Evolutionary conservation across 2,329 filamentous ascomycete species (phyloP), one percentile per base, ranked within the genome.

Genomic region (Grosmannia penicillata): DNA sequence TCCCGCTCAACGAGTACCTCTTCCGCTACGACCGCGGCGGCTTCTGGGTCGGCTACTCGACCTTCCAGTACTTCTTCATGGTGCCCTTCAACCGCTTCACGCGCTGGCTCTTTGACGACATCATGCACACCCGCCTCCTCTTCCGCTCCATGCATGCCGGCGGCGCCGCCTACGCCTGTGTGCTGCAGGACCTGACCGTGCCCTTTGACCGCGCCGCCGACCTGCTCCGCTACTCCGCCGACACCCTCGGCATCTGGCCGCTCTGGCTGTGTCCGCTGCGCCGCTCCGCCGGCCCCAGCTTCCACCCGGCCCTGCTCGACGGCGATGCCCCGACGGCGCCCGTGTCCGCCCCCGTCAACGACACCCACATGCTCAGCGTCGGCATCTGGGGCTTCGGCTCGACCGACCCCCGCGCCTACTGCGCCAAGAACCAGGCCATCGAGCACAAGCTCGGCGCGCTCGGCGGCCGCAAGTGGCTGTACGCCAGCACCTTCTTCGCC

Each of bases 401-500:
- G 2, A 54, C 62, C 2, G 53, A 69, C 35, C 59, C 59, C 26
- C 54, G 58, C 2, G 63, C 66, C 15, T 86, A 86, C 49, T 63
- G 86, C 3, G 52, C 57, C 27, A 71, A 72, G 48, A 93, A 93
- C 56, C 70, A 78, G 25, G 66, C 65, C 28, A 64, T 91, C 21
- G 84, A 91, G 59, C 58, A 62, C 18, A 78, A 80, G 52, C 69
- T 86, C 5, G 62, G 63, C 33, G 66, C 73, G 46, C 66, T 91
- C 1, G 75, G 76, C 29, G 84, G 84, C 1, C 73, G 82, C 62
- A 93, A 91, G 61, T 91, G 83, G 79, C 62, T 91, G 8, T 91
- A 93, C 56, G 83, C 84, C 4, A 81, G 87, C 50, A 79, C 82
- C 0, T 91, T 85, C 59, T 89, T 91, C 54, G 66, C 69, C 11